Base-by-base conservation (phyloP, 805 yeast genomes). In the Metschnikowia lunata region DNA sequence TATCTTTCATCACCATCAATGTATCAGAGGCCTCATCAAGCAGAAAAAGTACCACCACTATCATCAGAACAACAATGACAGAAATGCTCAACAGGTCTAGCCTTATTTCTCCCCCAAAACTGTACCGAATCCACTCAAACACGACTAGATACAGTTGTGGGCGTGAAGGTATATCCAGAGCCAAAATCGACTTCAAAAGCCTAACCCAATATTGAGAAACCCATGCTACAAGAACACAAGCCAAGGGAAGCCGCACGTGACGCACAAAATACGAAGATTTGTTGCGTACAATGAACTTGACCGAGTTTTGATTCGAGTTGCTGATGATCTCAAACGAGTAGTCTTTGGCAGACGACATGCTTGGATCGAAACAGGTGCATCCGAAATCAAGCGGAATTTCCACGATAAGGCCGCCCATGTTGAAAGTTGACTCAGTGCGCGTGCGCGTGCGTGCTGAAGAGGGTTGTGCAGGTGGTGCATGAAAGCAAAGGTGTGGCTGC, bases 1-100 rank as follows among this genome's bases (percentile, higher is more conserved):
- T 58, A 26, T 67, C 67, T 47, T 66, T 64, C 51, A 76, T 67
- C 1, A 73, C 69, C 31, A 67, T 59, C 39, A 76, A 52, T 5
- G 66, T 62, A 48, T 77, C 82, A 40, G 69, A 66, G 11, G 71
- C 62, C 29, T 62, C 62, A 45, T 66, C 68, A 42, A 61, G 59
- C 4, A 63, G 39, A 9, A 60, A 45, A 26, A 63, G 56, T 23
- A 49, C 12, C 40, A 46, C 30, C 46, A 52, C 36, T 8, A 34
- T 27, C 9, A 42, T 5, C 26, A 41, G 26, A n/a, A 40, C 37
- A 23, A 27, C 28, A 8, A 36, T 18, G 12, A 44, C 13, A 7
- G 30, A 18, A 28, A 5, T 10, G n/a, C n/a, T n/a, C n/a, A n/a
- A n/a, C n/a, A n/a, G n/a, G n/a, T 7, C 12, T 23, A 10, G 26